Evolutionary conservation across 2,329 filamentous ascomycete genomes (phyloP).

Genomic region (Colletotrichum sp.): DNA sequence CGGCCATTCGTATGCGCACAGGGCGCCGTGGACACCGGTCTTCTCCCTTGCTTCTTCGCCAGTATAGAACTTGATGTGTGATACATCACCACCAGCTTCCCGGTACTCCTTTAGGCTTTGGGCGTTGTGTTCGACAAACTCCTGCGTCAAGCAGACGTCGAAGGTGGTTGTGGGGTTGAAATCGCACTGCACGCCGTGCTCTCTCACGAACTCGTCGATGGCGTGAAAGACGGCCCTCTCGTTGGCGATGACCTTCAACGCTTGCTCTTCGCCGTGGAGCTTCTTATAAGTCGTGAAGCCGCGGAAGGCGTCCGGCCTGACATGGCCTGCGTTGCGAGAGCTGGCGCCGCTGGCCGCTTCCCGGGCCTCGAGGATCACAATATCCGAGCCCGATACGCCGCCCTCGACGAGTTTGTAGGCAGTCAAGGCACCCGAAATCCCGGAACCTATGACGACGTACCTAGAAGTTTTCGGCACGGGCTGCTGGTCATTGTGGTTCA

Average conservation of each 20-base stretch:
- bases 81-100: background rate
- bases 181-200: slow-evolving; percentile 47
- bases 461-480: slow-evolving; percentile 31
- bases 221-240: slow-evolving; percentile 27
- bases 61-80: background rate
- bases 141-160: slow-evolving; percentile 51
- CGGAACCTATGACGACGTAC: slow-evolving; percentile 47
- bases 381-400: slow-evolving; percentile 34
- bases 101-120: background rate
- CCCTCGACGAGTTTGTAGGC: slow-evolving; percentile 40
- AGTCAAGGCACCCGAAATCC: slow-evolving; percentile 44
- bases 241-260: background rate
- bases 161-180: slow-evolving; percentile 51
- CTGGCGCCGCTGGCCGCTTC: slow-evolving; percentile 49
- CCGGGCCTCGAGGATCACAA: slow-evolving; percentile 47
- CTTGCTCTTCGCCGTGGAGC: background rate
- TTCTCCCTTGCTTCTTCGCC: slow-evolving; percentile 44
- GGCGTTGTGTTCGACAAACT: slow-evolving; percentile 41
- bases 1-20: slow-evolving; percentile 56
- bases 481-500: slow-evolving; percentile 39
- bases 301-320: slow-evolving; percentile 50
- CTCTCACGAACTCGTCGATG: slow-evolving; percentile 44
- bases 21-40: slow-evolving; percentile 40
- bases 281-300: slow-evolving; percentile 36
- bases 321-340: slow-evolving; percentile 49